Evolutionary conservation across 306 rosid species (phyloP).

Genomic region (Luffa acutangula): DNA sequence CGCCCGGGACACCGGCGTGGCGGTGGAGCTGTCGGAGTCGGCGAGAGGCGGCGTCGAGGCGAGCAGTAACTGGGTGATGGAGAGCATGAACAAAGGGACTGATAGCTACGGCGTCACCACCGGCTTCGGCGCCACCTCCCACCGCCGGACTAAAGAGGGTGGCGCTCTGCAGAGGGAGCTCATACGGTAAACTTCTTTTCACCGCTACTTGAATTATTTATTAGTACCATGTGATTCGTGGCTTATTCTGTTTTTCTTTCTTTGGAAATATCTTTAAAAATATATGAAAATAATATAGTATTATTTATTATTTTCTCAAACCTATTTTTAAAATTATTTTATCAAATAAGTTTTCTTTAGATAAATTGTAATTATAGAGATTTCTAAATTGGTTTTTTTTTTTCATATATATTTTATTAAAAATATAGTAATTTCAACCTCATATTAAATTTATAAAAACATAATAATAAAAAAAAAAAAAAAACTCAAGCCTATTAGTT

Average conservation of each 20-base stretch:
- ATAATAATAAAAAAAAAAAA: too few relatives aligned
- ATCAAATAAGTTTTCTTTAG: too few relatives aligned
- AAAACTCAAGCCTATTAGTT: too few relatives aligned
- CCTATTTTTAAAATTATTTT: background rate
- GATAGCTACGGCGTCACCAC: constrained; percentile 90
- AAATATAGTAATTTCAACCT: too few relatives aligned
- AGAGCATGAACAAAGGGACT: constrained; percentile 53
- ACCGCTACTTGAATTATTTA: background rate
- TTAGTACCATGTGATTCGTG: background rate
- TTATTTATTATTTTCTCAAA: background rate
- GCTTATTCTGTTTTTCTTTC: too few relatives aligned
- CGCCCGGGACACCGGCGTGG: constrained; percentile 22
- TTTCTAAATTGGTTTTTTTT: background rate
- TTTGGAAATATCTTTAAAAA: too few relatives aligned
- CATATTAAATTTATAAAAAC: background rate
- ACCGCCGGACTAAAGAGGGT: constrained; percentile 70
- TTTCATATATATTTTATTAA: background rate
- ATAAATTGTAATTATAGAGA: background rate
- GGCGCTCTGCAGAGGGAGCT: constrained; percentile 81
- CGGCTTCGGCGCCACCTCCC: constrained; percentile 87
- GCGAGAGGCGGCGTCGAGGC: constrained; percentile 70
- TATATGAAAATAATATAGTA: too few relatives aligned
- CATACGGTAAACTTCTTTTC: constrained; percentile 12
- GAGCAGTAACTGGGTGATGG: constrained; percentile 89
- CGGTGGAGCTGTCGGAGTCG: constrained; percentile 61